These are phyloP conservation scores for Zoysia japonica DNA, from an alignment of 176 grass and related monocot species.

Conservation along the genomic window DNA sequence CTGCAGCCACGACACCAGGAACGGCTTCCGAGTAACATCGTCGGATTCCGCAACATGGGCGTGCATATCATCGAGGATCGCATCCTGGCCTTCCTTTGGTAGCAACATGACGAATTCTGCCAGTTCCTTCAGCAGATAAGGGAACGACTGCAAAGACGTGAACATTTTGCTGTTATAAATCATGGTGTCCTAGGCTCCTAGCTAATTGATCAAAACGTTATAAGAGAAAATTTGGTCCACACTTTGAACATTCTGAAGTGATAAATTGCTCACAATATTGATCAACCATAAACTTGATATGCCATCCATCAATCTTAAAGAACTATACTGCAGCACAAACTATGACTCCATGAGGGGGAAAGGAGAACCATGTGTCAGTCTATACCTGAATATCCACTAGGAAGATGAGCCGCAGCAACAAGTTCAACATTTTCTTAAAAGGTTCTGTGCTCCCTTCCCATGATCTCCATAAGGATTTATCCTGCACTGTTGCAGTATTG, in stretches of 20 bases:
- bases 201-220: conserved; percentile 8
- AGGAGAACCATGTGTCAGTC: background rate
- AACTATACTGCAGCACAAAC: conserved; percentile 1
- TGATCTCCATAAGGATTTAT: conserved; percentile 76
- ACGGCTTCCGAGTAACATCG: conserved; percentile 79
- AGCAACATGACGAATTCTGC: conserved; percentile 63
- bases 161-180: background rate
- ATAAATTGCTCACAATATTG: background rate
- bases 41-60: conserved; percentile 79
- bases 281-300: background rate
- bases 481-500: conserved; percentile 40
- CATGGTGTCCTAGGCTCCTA: background rate
- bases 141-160: conserved; percentile 56
- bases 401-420: conserved; percentile 76
- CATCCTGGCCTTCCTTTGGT: conserved; percentile 84
- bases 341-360: background rate
- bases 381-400: conserved; percentile 94
- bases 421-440: conserved; percentile 74
- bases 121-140: conserved; percentile 79
- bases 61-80: conserved; percentile 79
- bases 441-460: conserved; percentile 92
- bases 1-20: conserved; percentile 85
- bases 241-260: conserved; percentile 3
- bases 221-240: background rate
- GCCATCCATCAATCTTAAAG: background rate